Percentiles rank a stretch among this genome's conserved stretches.
Evolutionary conservation across 257 asterid species (phyloP).

Genomic region (Ilex asprella): DNA sequence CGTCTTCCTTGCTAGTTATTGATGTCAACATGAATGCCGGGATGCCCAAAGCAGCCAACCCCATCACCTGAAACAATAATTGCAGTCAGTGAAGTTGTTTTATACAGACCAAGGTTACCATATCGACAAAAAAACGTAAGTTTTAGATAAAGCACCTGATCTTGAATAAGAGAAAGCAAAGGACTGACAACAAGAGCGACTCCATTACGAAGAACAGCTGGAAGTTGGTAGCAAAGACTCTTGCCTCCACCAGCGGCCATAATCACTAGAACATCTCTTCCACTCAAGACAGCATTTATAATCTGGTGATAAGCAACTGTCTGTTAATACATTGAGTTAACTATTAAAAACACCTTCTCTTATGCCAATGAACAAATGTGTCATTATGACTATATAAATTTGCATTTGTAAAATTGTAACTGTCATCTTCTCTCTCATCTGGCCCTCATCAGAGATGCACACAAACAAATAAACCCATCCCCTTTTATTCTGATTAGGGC

Average conservation of each 20-base stretch:
- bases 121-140: background rate
- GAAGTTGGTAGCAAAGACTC: slow-evolving; percentile 97
- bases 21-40: slow-evolving; percentile 83
- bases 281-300: slow-evolving; percentile 73
- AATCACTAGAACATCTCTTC: slow-evolving; percentile 86
- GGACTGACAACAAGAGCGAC: slow-evolving; percentile 93
- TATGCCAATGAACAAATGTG: too few relatives aligned
- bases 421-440: too few relatives aligned
- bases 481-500: too few relatives aligned
- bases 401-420: too few relatives aligned
- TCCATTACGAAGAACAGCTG: slow-evolving; percentile 76
- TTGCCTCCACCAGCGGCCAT: slow-evolving; percentile 99
- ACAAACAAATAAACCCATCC: too few relatives aligned
- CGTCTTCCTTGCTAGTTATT: slow-evolving; percentile 71
- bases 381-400: too few relatives aligned
- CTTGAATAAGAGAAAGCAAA: slow-evolving; percentile 94
- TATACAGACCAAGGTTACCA: background rate
- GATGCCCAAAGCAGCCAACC: slow-evolving; percentile 85
- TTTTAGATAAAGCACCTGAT: slow-evolving; percentile 51
- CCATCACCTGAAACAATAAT: slow-evolving; percentile 68
- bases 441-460: too few relatives aligned
- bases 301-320: slow-evolving; percentile 39
- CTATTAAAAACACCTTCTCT: too few relatives aligned
- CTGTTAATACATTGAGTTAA: background rate
- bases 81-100: slow-evolving; percentile 10